Base-by-base conservation (phyloP, 1,284 basidiomycete genomes). In the Marasmius sp. region DNA sequence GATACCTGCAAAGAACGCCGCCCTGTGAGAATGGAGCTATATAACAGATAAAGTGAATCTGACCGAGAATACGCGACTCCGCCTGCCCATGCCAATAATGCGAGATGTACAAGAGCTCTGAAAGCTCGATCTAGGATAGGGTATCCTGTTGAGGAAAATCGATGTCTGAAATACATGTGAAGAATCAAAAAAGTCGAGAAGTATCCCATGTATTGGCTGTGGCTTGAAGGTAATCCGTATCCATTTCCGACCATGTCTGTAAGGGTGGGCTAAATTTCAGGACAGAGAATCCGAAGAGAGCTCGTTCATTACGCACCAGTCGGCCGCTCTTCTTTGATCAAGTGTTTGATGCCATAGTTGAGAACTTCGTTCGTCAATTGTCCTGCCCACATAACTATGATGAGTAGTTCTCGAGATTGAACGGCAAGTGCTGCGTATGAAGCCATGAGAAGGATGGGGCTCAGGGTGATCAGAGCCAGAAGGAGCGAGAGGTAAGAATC, bases 151-250 rank as follows among this genome's bases (percentile, higher is more conserved):
- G 82, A 76, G 5, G 77, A 70, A 70, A 90, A 92, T 2, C 81
- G 81, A 69, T 93, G 89, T 50, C 88, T 85, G 65, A 85, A 86
- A 63, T 83, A 84, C 58, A 95, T 74, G 74, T 95, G 93, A 68
- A 87, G 83, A 43, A 87, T 71, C 51, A 94, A 77, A 72, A 94
- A 95, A 0, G 89, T 80, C 2, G 87, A 81, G 69, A 95, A 95
- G 75, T 92, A 95, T 5, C 88, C 93, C 88, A 94, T 91, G 73
- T 91, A 94, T 74, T 95, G 93, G 70, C 91, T 91, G 70, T 95
- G 93, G 11, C 91, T 93, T 0, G 92, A 94, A 0, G 93, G 93
- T 71, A 95, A 95, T 11, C 92, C 93, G 69, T 93, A 95, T 7
- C 93, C 93, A 59, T 82, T 83, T 11, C 89, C 89, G 39, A 88